Percentiles rank a stretch among this genome's conserved stretches.
Evolutionary conservation across 768 basidiomycete genomes (phyloP).

Genomic region (Termitomyces eurrhizus): DNA sequence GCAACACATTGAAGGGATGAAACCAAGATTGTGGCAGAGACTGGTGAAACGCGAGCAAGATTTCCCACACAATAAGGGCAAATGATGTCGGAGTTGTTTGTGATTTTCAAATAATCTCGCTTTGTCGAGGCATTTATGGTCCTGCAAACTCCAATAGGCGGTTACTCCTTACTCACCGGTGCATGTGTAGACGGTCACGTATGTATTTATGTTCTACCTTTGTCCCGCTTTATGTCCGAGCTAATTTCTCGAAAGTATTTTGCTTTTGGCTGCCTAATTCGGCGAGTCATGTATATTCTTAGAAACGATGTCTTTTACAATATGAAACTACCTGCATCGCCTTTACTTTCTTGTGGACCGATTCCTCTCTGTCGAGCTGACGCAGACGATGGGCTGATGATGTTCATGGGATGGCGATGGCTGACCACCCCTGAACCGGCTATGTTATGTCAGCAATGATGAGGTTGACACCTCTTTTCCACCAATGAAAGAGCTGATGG

Average conservation of each 20-base stretch:
- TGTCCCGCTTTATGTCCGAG: not conserved
- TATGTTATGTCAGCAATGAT: constrained; percentile 11
- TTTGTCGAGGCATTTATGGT: too few relatives aligned
- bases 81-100: not conserved
- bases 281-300: not conserved
- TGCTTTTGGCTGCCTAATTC: not conserved
- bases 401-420: not conserved
- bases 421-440: not conserved
- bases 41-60: not conserved
- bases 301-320: not conserved
- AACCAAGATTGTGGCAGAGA: not conserved
- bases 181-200: not conserved
- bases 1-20: not conserved
- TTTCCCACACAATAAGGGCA: not conserved
- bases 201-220: not conserved
- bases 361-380: not conserved
- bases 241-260: not conserved
- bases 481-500: constrained; percentile 9
- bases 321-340: not conserved
- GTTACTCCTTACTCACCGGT: not conserved
- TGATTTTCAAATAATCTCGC: not conserved
- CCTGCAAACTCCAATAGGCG: not conserved
- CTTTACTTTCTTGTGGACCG: too few relatives aligned
- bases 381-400: not conserved
- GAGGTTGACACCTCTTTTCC: constrained; percentile 10